Conservation (phyloP, 345 rosid species). For the Syzygium aqueum region DNA sequence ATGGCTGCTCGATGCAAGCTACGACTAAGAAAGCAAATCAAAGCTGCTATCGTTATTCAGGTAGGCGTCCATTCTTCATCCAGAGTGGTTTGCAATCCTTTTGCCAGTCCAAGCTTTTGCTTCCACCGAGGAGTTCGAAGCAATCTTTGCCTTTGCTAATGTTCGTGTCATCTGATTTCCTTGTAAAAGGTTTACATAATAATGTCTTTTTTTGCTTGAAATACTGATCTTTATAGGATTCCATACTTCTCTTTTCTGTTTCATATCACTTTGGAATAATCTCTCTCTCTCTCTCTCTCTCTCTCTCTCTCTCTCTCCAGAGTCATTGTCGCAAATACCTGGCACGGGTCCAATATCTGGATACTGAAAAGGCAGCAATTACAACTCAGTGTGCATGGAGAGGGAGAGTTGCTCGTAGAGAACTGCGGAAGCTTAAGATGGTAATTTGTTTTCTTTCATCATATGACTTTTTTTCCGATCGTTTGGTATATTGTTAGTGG, state of each 20-base stretch:
- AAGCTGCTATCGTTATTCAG: constrained; percentile 76
- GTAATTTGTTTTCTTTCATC: constrained; percentile 24
- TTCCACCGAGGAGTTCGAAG: neutral
- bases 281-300: neutral
- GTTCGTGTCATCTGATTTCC: neutral
- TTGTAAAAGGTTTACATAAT: neutral
- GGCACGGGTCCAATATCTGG: constrained; percentile 44
- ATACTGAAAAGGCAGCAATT: constrained; percentile 72
- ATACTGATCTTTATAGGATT: neutral
- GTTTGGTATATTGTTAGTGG: neutral
- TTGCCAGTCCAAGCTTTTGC: rapidly evolving
- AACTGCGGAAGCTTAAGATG: constrained; percentile 89
- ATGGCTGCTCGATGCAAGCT: constrained; percentile 84
- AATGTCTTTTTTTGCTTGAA: neutral
- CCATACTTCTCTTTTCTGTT: neutral
- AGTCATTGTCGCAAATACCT: constrained; percentile 67
- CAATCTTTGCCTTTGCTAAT: neutral
- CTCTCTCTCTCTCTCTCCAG: constrained; percentile 19
- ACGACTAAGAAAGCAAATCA: constrained; percentile 62
- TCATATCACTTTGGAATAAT: neutral
- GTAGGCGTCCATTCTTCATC: constrained; percentile 14
- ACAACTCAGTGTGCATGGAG: constrained; percentile 93
- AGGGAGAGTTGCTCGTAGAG: constrained; percentile 86
- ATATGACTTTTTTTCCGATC: neutral
- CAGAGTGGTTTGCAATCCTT: neutral